Base-by-base conservation (phyloP, 1,139 yeast species). In the Taphrina deformans region DNA sequence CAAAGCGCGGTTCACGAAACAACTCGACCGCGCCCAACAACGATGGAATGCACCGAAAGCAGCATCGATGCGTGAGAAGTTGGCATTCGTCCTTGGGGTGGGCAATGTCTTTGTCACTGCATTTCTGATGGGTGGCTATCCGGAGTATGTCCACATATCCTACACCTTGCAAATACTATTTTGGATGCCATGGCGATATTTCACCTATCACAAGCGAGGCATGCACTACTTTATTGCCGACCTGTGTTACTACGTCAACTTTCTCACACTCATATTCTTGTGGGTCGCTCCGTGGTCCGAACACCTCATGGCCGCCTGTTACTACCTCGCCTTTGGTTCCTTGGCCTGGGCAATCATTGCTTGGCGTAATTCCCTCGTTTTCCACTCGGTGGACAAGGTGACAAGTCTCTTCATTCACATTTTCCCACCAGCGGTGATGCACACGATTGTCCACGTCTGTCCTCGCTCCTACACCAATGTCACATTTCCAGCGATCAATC, bases 331-430 rank as follows among this genome's bases (percentile, higher is more conserved):
- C 10, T 59, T 59, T 21, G 63, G 98, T 0, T 89, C 97, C 0
- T 77, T 93, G 64, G 84, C 96, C 9, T 92, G 90, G 83, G 98
- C 98, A 0, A 97, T 93, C 21, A 86, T 92, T 45, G 89, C 97
- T 0, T 93, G 99, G 99, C 82, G 96, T 72, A 93, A 93, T 74
- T 91, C 97, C 7, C 80, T 93, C 66, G 98, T 93, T 7, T 80
- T 93, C 59, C 99, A 93, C 73, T 87, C 95, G 18, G 83, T 93
- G 69, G 98, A 92, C 69, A 55, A 51, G 56, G 48, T 45, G 10
- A 55, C 56, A 1, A 85, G 93, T 16, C 86, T 96, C 3, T 89
- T 90, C 71, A 92, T 93, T 69, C 99, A 93, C 73, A 82, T 93
- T 16, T 83, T 89, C 79, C 99, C 99, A 0, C 96, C 97, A 0